Base-by-base conservation (phyloP, 1,284 basidiomycete species). In the Cutaneotrichosporon curvatum region DNA sequence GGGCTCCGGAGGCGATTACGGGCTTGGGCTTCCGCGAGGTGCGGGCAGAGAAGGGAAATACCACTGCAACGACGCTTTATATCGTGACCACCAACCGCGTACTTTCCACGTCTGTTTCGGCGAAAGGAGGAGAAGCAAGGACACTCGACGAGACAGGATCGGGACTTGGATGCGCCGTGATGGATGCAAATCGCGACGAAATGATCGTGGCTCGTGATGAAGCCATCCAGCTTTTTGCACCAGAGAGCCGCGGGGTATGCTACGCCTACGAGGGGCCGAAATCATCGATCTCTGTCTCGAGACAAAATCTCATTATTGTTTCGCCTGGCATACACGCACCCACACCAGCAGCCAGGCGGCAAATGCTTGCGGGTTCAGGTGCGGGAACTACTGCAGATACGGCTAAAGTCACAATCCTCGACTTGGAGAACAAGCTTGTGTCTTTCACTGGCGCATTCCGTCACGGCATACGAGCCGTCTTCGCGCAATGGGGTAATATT, bases 371-470 rank as follows among this genome's bases (percentile, higher is more conserved):
- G 1, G 33, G 37, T 5, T 41, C 23, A 6, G 50, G 41, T 14
- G 61, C 75, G 15, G 25, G 8, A 7, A 28, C 25, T 12, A 7
- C 25, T 7, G 72, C 76, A 0, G 87, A 94, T 47, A 81, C 89
- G 21, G 84, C 85, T 15, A 90, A 87, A 59, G 79, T 98, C 34
- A 85, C 85, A 0, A 79, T 98, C 1, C 87, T 98, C 56, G 92
- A 98, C 65, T 79, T 87, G 21, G 87, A 91, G 67, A 95, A 94
- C 73, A 92, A 92, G 73, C 79, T 94, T 41, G 80, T 96, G 6
- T 85, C 85, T 4, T 91, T 86, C 63, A 81, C 82, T 0, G 83
- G 82, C 7, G 79, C 84, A 4, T 87, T 90, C 61, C 78, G 79
- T 28, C 80, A 83, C 55, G 87, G 88, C 11, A 82, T 94, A 8